Evolutionary conservation across 2,329 filamentous ascomycete species (phyloP).

Genomic region (Aureobasidium zeae): DNA sequence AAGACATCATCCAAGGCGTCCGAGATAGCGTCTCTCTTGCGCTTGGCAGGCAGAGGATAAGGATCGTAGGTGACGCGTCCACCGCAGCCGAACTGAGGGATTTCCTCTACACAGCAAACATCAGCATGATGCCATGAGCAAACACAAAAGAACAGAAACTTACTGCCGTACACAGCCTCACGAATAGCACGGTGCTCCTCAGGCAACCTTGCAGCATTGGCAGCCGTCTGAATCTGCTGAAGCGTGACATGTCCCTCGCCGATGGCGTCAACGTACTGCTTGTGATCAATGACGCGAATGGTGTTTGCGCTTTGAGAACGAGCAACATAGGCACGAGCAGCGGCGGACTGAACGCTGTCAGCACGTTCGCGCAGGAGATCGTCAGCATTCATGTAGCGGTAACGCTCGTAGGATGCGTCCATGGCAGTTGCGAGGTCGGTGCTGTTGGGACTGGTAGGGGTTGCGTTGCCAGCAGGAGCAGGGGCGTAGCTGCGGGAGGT

Average conservation of each 20-base stretch:
- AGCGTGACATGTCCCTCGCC: not conserved
- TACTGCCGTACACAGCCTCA: not conserved
- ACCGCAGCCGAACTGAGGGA: not conserved
- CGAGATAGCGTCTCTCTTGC: not conserved
- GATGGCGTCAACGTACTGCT: not conserved
- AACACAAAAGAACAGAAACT: not conserved
- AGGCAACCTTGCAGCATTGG: slow-evolving; percentile 5
- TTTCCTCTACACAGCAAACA: not conserved
- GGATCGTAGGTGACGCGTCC: slow-evolving; percentile 1
- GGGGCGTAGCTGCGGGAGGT: too few species aligned
- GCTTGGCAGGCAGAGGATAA: not conserved
- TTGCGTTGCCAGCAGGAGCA: not conserved
- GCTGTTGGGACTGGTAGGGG: not conserved
- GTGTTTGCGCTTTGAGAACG: not conserved
- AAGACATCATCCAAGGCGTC: slow-evolving; percentile 2
- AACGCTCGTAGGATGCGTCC: slow-evolving; percentile 1
- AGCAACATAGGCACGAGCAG: not conserved
- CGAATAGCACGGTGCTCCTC: slow-evolving; percentile 12
- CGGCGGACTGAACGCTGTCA: not conserved
- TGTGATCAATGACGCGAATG: not conserved
- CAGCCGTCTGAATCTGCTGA: not conserved
- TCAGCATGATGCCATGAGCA: not conserved
- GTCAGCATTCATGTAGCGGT: not conserved
- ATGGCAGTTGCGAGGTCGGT: slow-evolving; percentile 3
- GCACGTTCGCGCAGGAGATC: not conserved